Conservation (phyloP, 73 alveolate species). For the Effrenium voratum region DNA sequence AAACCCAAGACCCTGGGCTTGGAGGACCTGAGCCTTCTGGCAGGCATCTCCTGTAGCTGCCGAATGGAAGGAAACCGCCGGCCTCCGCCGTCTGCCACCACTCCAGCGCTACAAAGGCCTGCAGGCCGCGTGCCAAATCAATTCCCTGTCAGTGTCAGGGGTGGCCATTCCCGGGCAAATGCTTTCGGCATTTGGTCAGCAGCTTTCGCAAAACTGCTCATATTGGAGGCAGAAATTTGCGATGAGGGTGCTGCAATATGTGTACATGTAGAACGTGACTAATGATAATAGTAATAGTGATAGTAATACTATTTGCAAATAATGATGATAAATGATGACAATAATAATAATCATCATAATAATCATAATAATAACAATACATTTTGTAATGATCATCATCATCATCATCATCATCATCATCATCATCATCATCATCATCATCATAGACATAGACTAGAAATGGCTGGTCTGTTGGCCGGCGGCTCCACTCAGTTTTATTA, state of each 20-base stretch:
- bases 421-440: no score
- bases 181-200: not conserved
- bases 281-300: not conserved
- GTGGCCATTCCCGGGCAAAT: not conserved
- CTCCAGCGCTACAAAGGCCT: not conserved
- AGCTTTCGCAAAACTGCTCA: not conserved
- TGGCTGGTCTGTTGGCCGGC: no score
- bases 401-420: no score
- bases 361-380: no score
- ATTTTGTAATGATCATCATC: no score
- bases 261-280: not conserved
- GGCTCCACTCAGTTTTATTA: no score
- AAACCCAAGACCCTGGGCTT: not conserved
- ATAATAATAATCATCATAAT: no score
- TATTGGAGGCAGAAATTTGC: not conserved
- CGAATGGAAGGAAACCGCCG: not conserved
- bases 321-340: not conserved
- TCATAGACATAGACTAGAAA: no score
- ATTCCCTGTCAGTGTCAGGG: not conserved
- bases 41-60: not conserved
- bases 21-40: not conserved
- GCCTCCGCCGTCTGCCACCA: slow-evolving; percentile 69
- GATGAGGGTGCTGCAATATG: not conserved
- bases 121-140: not conserved
- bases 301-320: not conserved